Evolutionary conservation across 208 protist genomes (phyloP), one percentile per base, ranked within the genome.

Genomic region (Wallacemonas sp.): DNA sequence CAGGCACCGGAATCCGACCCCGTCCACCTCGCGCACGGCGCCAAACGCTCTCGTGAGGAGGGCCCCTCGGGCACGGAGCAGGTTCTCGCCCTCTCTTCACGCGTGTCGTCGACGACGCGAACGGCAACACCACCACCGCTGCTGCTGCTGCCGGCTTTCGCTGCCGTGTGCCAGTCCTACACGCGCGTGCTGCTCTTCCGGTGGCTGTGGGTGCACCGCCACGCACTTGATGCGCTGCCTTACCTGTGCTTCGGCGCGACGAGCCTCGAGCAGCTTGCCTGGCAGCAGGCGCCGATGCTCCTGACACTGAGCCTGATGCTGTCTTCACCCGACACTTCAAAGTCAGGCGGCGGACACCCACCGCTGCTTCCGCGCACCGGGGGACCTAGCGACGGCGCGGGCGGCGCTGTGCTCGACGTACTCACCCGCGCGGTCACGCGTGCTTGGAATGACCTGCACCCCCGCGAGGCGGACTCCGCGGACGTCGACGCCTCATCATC

Each of bases 151-250:
- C 61, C 63, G 1, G 33, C 59, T 13, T 65, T 71, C 38, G 63
- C 63, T 8, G 60, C 59, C 15, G 58, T 91, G 9, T 89, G 83
- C 46, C 55, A 72, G 15, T 63, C 72, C 32, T 60, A 91, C 52
- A 55, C 50, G 29, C 76, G 80, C 17, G 39, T 59, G 1, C 63
- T 89, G 0, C 58, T 91, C n/a, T 88, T 85, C 63, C 46, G 67
- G 22, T 93, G 87, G 87, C 60, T 93, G 29, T 91, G 83, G 71
- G 61, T 68, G 32, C 76, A 76, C 37, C 63, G 73, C 5, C 87
- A 93, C 42, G 69, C 74, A 5, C 68, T 83, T 24, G 71, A 83
- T 9, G 87, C 87, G n/a, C 71, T 93, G 42, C 87, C 84, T 10
- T 58, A 79, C 37, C 36, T 27, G 22, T 90, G 78, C 52, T 85